Evolutionary conservation across 2,329 filamentous ascomycete species (phyloP).

Genomic region (Botrytis pseudocinerea): DNA sequence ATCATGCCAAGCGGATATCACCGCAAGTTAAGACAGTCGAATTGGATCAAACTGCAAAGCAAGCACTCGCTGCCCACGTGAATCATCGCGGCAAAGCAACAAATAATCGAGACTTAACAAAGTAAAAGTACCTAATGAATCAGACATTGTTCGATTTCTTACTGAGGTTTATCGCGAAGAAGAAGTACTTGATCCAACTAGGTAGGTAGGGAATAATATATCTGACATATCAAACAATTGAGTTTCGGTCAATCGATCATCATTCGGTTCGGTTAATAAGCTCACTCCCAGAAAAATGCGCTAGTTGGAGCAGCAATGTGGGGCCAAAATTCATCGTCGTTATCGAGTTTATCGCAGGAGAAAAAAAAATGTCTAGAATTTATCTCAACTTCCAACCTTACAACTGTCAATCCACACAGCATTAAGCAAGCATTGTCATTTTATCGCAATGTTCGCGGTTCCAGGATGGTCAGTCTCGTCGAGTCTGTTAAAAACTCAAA

Average conservation of each 20-base stretch:
- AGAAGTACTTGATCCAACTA: not conserved
- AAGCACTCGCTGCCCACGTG: not conserved
- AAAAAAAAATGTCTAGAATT: not conserved
- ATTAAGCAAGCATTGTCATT: not conserved
- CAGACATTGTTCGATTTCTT: not conserved
- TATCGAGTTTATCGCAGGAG: slow-evolving; percentile 14
- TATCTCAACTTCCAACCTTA: not conserved
- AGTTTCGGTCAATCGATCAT: not conserved
- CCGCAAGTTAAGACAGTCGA: not conserved
- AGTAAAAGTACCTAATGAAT: too few species aligned
- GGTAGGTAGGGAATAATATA: not conserved
- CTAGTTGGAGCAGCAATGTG: slow-evolving; percentile 4
- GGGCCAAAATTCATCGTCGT: slow-evolving; percentile 2
- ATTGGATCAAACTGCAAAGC: not conserved
- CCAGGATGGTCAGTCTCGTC: slow-evolving; percentile 86
- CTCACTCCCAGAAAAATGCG: not conserved
- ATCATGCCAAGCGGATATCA: not conserved
- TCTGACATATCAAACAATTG: not conserved
- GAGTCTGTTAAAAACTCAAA: slow-evolving; percentile 69
- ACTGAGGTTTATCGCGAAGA: not conserved
- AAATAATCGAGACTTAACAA: not conserved
- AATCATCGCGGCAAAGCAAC: too few species aligned
- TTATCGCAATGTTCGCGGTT: slow-evolving; percentile 76
- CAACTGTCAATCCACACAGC: not conserved
- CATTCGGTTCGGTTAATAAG: not conserved